Evolutionary conservation across 2,329 filamentous ascomycete genomes (phyloP), one percentile per base, ranked within the genome.

Genomic region (Huntiella savannae): DNA sequence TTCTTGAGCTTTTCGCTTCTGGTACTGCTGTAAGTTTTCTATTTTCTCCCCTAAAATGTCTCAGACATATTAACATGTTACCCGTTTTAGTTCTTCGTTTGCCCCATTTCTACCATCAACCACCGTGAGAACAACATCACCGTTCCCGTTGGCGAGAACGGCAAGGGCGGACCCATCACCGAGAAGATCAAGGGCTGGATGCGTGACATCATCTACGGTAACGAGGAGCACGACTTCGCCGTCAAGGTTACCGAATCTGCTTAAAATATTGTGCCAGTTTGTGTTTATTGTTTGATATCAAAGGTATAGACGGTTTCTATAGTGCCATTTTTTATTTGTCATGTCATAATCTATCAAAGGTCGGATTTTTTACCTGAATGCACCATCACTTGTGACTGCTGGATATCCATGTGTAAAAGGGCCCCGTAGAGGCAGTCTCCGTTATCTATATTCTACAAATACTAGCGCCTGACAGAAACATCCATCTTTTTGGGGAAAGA

Each of bases 1-100:
- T 94, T 38, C 60, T 94, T 7, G 87, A 95, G 64, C 73, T 83
- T 1, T 95, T 95, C 58, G 83, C 82, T 5, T 77, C 82, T 33
- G 87, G 88, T 13, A 95, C 87, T 51, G 87, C 87, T 48, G 78
- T 82, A 67, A 67, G 77, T 72, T 53, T 44, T 36, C 13, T 39
- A 2, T 32, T 45, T 10, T 32, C 35, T 45, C 38, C 49, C 37
- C 51, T 16, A 5, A 8, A 8, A 17, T 11, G 10, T 19, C 1
- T 40, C 37, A 32, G n/a, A 22, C 1, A 33, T 39, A 19, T 55
- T 60, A 41, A 59, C 50, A 10, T 15, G 13, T 28, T 28, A 28
- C 8, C 2, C 10, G 33, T 8, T 7, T n/a, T 33, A 82, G 75
- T 84, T 68, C 67, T 85, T 84, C 55, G 70, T 85, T 57, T 74